Percentiles rank a stretch among this genome's conserved stretches.
Evolutionary conservation across 495 filamentous ascomycete species (phyloP).

Genomic region (Tuber brumale): DNA sequence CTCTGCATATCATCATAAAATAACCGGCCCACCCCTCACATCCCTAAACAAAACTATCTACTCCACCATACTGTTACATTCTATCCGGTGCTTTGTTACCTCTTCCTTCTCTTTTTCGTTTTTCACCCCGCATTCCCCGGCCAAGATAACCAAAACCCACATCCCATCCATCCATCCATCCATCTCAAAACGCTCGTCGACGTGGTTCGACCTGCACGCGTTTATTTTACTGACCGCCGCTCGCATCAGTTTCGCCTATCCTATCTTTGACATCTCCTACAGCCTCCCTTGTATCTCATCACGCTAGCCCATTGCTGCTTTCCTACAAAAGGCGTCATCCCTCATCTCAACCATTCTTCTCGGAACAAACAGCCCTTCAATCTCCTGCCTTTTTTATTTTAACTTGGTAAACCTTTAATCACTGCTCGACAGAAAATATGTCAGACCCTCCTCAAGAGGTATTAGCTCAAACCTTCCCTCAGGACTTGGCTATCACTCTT

Average conservation of each 20-base stretch:
- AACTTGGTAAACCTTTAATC: neutral
- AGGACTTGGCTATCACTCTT: neutral
- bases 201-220: constrained; percentile 1
- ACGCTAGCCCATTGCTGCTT: neutral
- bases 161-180: neutral
- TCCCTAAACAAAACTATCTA: neutral
- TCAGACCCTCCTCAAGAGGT: constrained; percentile 13
- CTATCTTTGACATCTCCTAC: neutral
- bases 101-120: neutral
- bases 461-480: neutral
- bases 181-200: neutral
- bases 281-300: neutral
- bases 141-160: neutral
- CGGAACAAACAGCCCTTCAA: neutral
- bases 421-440: constrained; percentile 14
- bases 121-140: neutral
- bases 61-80: neutral
- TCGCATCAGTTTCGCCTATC: neutral
- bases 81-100: neutral
- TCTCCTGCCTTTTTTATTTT: neutral
- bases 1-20: constrained; percentile 1
- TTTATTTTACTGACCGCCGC: neutral
- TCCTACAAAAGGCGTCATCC: neutral
- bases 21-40: neutral
- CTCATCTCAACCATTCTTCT: neutral